Conservation (phyloP, 129 eudicot species). For the Saposhnikovia divaricata region DNA sequence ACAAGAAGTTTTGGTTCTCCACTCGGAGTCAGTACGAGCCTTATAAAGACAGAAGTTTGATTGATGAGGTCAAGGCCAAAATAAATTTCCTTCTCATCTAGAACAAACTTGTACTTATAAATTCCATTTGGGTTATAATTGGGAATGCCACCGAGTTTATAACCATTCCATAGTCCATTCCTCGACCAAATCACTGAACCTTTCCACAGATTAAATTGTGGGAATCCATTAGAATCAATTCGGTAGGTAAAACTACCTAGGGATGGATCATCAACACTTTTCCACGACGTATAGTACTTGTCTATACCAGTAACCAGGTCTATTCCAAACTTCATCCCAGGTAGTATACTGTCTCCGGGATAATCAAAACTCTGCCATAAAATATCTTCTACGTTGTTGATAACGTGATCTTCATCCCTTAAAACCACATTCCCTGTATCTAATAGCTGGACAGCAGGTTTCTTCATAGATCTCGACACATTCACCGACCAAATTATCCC, state of each 20-base stretch:
- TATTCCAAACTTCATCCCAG: neutral
- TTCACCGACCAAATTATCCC: neutral
- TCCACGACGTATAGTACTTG: neutral
- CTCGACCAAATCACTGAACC: neutral
- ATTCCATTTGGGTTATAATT: neutral
- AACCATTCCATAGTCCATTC: constrained; percentile 4
- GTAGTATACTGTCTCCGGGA: neutral
- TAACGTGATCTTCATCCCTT: neutral
- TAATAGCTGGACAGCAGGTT: neutral
- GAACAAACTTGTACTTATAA: neutral
- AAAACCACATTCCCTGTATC: no score
- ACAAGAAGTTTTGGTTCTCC: neutral
- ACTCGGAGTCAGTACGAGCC: neutral
- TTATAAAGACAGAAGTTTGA: neutral
- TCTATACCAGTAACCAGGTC: neutral
- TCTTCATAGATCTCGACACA: neutral
- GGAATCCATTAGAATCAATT: neutral
- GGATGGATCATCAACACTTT: neutral
- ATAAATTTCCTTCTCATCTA: neutral
- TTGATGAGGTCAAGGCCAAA: neutral
- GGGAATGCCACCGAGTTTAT: neutral
- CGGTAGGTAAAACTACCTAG: neutral
- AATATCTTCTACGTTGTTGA: neutral
- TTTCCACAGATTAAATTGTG: neutral
- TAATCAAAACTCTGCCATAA: constrained; percentile 2